Percentiles rank a stretch among this genome's conserved stretches.
phyloP scores from a whole-genome alignment of 768 basidiomycete species.

The Serpula lacrymans region DNA sequence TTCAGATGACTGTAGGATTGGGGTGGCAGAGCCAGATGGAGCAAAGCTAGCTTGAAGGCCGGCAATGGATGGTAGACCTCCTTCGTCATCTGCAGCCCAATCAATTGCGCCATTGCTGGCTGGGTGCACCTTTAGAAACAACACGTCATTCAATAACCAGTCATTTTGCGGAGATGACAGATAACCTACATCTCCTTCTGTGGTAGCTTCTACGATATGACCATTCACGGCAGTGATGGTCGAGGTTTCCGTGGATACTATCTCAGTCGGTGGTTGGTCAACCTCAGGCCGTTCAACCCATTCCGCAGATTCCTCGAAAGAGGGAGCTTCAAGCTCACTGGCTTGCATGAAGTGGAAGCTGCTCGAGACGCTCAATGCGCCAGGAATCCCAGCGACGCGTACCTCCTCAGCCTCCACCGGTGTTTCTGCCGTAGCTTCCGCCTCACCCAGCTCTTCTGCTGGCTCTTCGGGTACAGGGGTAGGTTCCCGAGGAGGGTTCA shows the following conservation, averaged over 20 bases:
- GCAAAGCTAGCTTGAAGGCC: slow-evolving; percentile 75
- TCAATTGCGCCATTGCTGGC: slow-evolving; percentile 47
- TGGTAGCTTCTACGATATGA: slow-evolving; percentile 6
- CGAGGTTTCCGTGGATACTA: slow-evolving; percentile 7
- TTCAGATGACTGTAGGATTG: slow-evolving; percentile 40
- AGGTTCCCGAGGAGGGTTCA: slow-evolving; percentile 42
- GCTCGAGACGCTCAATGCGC: slow-evolving; percentile 36
- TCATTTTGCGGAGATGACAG: background rate
- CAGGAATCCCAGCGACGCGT: slow-evolving; percentile 40
- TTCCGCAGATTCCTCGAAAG: slow-evolving; percentile 52
- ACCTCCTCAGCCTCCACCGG: slow-evolving; percentile 2
- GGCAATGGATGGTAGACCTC: slow-evolving; percentile 73
- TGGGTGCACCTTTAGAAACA: slow-evolving; percentile 7
- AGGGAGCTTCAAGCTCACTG: slow-evolving; percentile 64
- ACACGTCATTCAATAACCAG: too few species aligned
- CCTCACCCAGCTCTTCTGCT: slow-evolving; percentile 22
- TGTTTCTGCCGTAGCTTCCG: slow-evolving; percentile 17
- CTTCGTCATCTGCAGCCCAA: slow-evolving; percentile 84
- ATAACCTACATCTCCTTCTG: slow-evolving; percentile 2
- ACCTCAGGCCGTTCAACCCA: slow-evolving; percentile 52
- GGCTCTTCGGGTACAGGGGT: slow-evolving; percentile 31
- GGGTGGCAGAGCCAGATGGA: slow-evolving; percentile 68
- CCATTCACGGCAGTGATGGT: slow-evolving; percentile 29
- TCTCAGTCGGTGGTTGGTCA: slow-evolving; percentile 16
- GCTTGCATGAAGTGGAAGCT: slow-evolving; percentile 81